phyloP scores from a whole-genome alignment of 2,329 filamentous ascomycete species.

The Coleophoma eucalyptorum region DNA sequence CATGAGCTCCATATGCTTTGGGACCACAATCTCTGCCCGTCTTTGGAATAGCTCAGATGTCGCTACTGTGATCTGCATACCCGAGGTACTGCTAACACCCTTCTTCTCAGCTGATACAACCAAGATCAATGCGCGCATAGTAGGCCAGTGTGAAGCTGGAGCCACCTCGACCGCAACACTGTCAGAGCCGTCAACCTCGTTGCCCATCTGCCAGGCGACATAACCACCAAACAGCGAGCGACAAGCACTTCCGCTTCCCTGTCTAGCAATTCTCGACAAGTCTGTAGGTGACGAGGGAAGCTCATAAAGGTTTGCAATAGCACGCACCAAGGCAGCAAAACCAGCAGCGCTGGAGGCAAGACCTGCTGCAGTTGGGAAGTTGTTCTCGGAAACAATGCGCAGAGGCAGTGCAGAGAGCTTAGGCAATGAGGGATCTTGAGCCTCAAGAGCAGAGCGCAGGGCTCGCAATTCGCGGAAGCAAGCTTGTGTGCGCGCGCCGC shows the following conservation, averaged over 20 bases:
- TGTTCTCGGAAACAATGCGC: conserved; percentile 92
- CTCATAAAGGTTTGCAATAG: conserved; percentile 88
- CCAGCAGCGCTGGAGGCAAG: conserved; percentile 71
- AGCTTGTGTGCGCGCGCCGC: conserved; percentile 85
- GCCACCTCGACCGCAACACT: conserved; percentile 86
- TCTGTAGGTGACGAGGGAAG: conserved; percentile 78
- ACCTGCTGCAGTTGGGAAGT: conserved; percentile 96
- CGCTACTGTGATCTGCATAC: conserved; percentile 95
- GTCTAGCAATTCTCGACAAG: conserved; percentile 83
- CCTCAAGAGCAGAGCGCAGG: conserved; percentile 74
- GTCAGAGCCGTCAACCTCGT: conserved; percentile 74
- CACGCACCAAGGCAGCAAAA: conserved; percentile 70
- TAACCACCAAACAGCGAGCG: conserved; percentile 92
- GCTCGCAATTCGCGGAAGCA: conserved; percentile 84
- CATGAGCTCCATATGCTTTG: conserved; percentile 79
- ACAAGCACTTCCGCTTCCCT: conserved; percentile 93
- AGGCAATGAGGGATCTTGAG: conserved; percentile 67
- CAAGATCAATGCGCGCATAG: conserved; percentile 88
- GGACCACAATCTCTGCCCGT: conserved; percentile 73
- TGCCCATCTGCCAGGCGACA: conserved; percentile 87
- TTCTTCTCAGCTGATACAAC: conserved; percentile 95
- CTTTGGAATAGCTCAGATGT: conserved; percentile 85
- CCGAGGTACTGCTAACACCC: conserved; percentile 84
- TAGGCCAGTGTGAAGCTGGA: conserved; percentile 86
- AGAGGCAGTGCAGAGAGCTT: conserved; percentile 75